Conservation (phyloP, 805 yeast genomes). For the Candida vartiovaarae region DNA sequence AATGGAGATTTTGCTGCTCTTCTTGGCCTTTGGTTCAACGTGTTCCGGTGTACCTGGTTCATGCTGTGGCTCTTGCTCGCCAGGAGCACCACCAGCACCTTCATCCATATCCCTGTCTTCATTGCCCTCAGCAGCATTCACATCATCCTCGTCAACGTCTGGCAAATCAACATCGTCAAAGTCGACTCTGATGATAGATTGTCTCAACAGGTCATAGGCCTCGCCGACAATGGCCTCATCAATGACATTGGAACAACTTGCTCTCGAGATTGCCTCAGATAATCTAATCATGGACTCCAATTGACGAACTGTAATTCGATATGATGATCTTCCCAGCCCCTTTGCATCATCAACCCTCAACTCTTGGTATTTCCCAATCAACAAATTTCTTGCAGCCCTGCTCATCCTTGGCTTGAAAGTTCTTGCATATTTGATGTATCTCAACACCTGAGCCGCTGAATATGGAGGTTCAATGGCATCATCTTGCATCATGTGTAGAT, state of each 20-base stretch:
- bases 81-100: background rate
- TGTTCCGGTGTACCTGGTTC: constrained; percentile 1
- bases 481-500: constrained; percentile 85
- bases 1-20: constrained; percentile 41
- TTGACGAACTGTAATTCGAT: constrained; percentile 95
- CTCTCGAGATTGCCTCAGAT: constrained; percentile 94
- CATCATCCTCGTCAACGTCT: constrained; percentile 39
- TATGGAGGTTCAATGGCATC: constrained; percentile 87
- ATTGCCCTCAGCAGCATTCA: constrained; percentile 33
- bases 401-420: constrained; percentile 90
- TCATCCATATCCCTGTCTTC: constrained; percentile 6
- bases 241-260: constrained; percentile 62
- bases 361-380: constrained; percentile 77
- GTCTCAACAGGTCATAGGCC: constrained; percentile 84
- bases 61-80: background rate
- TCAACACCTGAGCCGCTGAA: constrained; percentile 76
- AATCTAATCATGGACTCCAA: constrained; percentile 89
- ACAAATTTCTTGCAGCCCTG: constrained; percentile 65
- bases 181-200: constrained; percentile 89
- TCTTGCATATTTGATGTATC: constrained; percentile 87
- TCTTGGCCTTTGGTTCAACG: constrained; percentile 13
- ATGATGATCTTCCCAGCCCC: constrained; percentile 77
- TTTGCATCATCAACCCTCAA: constrained; percentile 86
- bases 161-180: constrained; percentile 86
- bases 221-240: constrained; percentile 87